Conservation (phyloP, 495 filamentous ascomycete species). For the Aspergillus haitiensis region DNA sequence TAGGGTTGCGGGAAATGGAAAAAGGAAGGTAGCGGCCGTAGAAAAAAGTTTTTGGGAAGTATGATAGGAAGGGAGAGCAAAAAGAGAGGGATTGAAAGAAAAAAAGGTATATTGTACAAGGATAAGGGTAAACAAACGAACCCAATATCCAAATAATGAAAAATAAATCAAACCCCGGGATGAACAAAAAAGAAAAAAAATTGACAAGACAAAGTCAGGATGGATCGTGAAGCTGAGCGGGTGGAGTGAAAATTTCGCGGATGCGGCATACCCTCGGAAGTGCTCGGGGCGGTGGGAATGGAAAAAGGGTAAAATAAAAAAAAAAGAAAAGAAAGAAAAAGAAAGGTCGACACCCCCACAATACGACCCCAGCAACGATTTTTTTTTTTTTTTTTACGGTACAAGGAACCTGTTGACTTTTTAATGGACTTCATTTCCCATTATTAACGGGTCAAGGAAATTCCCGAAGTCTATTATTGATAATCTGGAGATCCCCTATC, state of each 20-base stretch:
- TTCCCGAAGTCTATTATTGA: too few species aligned
- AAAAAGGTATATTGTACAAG: slow-evolving; percentile 40
- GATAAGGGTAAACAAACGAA: slow-evolving; percentile 41
- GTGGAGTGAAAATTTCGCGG: slow-evolving; percentile 48
- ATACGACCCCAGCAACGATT: not conserved
- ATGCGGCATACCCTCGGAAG: slow-evolving; percentile 48
- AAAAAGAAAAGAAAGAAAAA: not conserved
- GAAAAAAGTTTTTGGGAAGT: slow-evolving; percentile 27
- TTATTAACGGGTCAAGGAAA: too few species aligned
- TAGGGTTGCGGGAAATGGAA: slow-evolving; percentile 17
- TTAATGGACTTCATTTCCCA: too few species aligned
- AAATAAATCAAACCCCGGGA: slow-evolving; percentile 43
- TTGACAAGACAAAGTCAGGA: slow-evolving; percentile 26
- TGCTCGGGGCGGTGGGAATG: slow-evolving; percentile 42
- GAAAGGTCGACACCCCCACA: not conserved
- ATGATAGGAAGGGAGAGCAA: slow-evolving; percentile 24
- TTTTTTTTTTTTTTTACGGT: too few species aligned
- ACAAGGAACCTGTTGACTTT: too few species aligned
- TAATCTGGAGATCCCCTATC: too few species aligned
- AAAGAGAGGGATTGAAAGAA: slow-evolving; percentile 28
- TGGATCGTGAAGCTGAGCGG: slow-evolving; percentile 28
- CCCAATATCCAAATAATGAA: slow-evolving; percentile 27
- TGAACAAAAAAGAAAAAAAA: slow-evolving; percentile 25
- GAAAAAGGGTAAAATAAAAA: not conserved
- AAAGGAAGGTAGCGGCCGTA: slow-evolving; percentile 11